These are phyloP conservation scores for Pythium biforme DNA, from an alignment of 352 stramenopile species.

Conservation along the genomic window DNA sequence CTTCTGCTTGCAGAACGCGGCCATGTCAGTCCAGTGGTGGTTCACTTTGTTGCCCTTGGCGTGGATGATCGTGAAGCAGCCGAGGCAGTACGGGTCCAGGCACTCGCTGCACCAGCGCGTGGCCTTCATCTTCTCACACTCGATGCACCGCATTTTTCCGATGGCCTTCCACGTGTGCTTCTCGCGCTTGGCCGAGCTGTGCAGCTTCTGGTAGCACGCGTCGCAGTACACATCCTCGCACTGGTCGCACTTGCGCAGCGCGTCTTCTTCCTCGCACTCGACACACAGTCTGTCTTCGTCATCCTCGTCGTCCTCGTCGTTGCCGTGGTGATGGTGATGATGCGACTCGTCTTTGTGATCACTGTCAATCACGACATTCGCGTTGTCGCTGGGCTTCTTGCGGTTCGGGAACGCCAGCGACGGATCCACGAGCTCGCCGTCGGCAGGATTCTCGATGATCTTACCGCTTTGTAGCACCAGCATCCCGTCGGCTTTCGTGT, in stretches of 20 bases:
- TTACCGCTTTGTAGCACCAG: slow-evolving; percentile 71
- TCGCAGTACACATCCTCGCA: slow-evolving; percentile 83
- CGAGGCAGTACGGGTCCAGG: slow-evolving; percentile 77
- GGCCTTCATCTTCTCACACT: slow-evolving; percentile 85
- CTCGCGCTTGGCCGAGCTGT: slow-evolving; percentile 65
- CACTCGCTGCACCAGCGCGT: slow-evolving; percentile 75
- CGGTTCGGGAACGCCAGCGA: slow-evolving; percentile 26
- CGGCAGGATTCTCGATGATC: slow-evolving; percentile 53
- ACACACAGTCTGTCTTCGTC: slow-evolving; percentile 69
- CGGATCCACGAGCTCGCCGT: slow-evolving; percentile 35
- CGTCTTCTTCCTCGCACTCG: slow-evolving; percentile 78
- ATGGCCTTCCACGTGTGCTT: slow-evolving; percentile 80
- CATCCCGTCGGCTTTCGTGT: slow-evolving; percentile 64
- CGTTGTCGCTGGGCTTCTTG: slow-evolving; percentile 13
- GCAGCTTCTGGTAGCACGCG: slow-evolving; percentile 72
- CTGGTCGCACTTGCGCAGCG: slow-evolving; percentile 58
- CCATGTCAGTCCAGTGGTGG: slow-evolving; percentile 75
- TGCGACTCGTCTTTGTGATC: slow-evolving; percentile 10
- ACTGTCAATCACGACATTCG: neutral
- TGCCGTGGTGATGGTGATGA: slow-evolving; percentile 13
- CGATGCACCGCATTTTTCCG: slow-evolving; percentile 69
- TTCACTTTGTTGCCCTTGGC: slow-evolving; percentile 74
- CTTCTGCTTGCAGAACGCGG: slow-evolving; percentile 46
- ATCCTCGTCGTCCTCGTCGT: slow-evolving; percentile 46
- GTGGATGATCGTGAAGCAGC: slow-evolving; percentile 83